A percentile compares a stretch with the other conserved stretches of the same genome.
Conservation (phyloP, 202 grass and related monocot genomes). For the Zoysia matrella region DNA sequence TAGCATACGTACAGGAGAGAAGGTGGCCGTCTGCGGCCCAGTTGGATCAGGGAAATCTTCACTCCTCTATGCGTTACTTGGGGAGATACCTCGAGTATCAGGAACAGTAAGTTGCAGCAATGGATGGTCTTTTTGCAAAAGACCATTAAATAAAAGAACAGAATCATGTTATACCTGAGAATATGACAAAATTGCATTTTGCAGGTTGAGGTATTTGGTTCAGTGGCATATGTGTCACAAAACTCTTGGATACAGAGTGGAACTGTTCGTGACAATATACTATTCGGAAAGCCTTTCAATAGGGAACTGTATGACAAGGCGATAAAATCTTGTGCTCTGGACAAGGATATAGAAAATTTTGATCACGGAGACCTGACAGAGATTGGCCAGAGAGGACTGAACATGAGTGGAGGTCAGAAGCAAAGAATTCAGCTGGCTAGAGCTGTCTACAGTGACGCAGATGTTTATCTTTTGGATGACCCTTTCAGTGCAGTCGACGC, state of each 20-base stretch:
- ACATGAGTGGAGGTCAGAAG: too few relatives aligned
- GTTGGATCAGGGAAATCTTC: constrained; percentile 43
- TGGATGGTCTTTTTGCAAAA: constrained; percentile 2
- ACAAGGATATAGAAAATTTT: too few relatives aligned
- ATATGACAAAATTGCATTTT: too few relatives aligned
- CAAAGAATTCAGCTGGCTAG: too few relatives aligned
- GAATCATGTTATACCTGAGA: constrained; percentile 23
- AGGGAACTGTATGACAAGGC: constrained; percentile 68
- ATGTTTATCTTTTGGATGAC: constrained; percentile 45
- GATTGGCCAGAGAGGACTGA: too few relatives aligned
- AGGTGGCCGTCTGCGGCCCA: constrained; percentile 74
- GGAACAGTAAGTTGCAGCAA: constrained; percentile 67
- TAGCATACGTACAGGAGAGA: constrained; percentile 59
- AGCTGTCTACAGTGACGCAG: too few relatives aligned
- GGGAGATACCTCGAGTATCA: constrained; percentile 78
- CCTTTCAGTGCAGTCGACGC: constrained; percentile 96
- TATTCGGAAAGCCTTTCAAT: constrained; percentile 80
- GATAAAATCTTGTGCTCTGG: constrained; percentile 29
- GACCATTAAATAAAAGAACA: neutral
- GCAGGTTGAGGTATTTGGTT: too few relatives aligned
- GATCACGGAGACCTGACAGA: too few relatives aligned
- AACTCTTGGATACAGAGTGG: constrained; percentile 84
- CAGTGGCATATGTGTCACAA: too few relatives aligned
- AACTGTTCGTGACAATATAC: constrained; percentile 83
- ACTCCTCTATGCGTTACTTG: constrained; percentile 79